Percentiles rank a stretch among this genome's conserved stretches.
Conservation (phyloP, 1,284 basidiomycete species). For the Microbotryum violaceum region DNA sequence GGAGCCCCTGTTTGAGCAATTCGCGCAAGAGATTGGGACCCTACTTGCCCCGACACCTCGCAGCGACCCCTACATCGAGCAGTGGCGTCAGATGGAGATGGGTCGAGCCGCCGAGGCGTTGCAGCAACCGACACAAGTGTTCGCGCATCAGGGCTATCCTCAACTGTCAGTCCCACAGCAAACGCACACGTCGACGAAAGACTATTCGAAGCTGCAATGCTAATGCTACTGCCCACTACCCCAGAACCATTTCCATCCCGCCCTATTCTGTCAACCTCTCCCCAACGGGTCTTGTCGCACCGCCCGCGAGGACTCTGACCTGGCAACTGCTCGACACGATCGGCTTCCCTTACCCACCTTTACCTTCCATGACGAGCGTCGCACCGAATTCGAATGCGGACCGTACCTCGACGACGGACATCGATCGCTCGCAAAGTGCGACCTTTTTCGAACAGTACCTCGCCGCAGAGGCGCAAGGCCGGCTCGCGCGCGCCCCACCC, state of each 20-base stretch:
- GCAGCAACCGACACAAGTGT: not conserved
- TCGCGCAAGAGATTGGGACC: constrained; percentile 12
- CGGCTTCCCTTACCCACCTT: constrained; percentile 10
- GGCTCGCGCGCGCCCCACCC: not conserved
- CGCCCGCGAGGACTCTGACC: not conserved
- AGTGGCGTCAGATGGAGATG: constrained; percentile 8
- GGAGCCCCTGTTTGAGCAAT: constrained; percentile 22
- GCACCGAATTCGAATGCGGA: not conserved
- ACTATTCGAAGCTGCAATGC: not conserved
- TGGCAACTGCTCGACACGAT: constrained; percentile 5
- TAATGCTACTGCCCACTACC: not conserved
- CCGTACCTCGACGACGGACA: not conserved
- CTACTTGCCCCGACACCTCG: not conserved
- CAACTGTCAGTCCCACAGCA: constrained; percentile 1
- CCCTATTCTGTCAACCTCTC: not conserved
- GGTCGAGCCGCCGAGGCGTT: not conserved
- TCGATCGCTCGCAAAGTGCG: not conserved
- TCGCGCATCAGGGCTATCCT: not conserved
- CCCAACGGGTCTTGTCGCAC: not conserved
- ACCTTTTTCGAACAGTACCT: constrained; percentile 7
- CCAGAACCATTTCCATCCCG: not conserved
- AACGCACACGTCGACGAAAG: not conserved
- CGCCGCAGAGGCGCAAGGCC: not conserved
- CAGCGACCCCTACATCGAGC: not conserved
- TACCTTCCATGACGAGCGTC: not conserved